Evolutionary conservation across 106 monocot genomes (phyloP).

Genomic region (Dendrobium huoshanense): DNA sequence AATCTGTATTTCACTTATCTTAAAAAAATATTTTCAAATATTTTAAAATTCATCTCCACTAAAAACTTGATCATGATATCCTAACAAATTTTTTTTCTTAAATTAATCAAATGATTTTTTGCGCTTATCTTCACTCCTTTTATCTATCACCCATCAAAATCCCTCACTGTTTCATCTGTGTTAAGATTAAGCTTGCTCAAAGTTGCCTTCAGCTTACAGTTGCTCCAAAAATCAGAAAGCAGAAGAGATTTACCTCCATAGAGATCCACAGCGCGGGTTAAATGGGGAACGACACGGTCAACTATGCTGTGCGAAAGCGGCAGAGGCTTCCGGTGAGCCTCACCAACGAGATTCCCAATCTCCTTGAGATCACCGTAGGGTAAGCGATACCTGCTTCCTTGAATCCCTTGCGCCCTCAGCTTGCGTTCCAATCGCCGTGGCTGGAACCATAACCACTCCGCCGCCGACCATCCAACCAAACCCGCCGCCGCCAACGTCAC

Average conservation of each 20-base stretch:
- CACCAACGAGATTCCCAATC: not conserved
- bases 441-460: slow-evolving; percentile 24
- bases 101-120: too few relatives aligned
- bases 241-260: slow-evolving; percentile 18
- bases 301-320: slow-evolving; percentile 29
- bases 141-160: too few relatives aligned
- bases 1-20: too few relatives aligned
- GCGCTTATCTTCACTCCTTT: too few relatives aligned
- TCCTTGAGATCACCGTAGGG: slow-evolving; percentile 30
- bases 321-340: slow-evolving; percentile 39
- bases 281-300: slow-evolving; percentile 31
- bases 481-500: not conserved
- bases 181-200: too few relatives aligned
- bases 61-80: too few relatives aligned
- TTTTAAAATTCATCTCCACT: too few relatives aligned
- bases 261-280: slow-evolving; percentile 10
- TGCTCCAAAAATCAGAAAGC: not conserved
- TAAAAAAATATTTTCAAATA: too few relatives aligned
- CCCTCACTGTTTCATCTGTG: too few relatives aligned
- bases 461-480: slow-evolving; percentile 1
- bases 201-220: not conserved
- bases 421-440: slow-evolving; percentile 38
- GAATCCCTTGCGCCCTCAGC: slow-evolving; percentile 51
- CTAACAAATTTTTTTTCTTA: too few relatives aligned
- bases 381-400: slow-evolving; percentile 35